Evolutionary conservation across 2,329 filamentous ascomycete genomes (phyloP).

Genomic region (Pseudogymnoascus sp.): DNA sequence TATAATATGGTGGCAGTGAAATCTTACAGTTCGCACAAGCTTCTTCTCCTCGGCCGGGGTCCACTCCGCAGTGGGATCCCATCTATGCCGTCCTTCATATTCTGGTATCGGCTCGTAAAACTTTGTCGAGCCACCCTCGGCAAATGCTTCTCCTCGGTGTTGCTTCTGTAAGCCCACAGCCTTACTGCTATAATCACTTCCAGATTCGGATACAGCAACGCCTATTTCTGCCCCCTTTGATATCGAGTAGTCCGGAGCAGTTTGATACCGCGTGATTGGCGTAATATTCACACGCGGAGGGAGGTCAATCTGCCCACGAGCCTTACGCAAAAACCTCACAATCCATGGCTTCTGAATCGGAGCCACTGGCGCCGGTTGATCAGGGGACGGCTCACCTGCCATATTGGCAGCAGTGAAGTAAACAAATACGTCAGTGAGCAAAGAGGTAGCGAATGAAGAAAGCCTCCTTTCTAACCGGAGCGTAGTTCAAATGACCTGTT

Average conservation of each 20-base stretch:
- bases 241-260: background rate
- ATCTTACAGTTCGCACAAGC: constrained; percentile 21
- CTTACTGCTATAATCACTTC: background rate
- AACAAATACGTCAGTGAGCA: background rate
- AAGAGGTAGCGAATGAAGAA: background rate
- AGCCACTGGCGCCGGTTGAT: too few species aligned
- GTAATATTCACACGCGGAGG: constrained; percentile 1
- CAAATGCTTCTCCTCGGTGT: background rate
- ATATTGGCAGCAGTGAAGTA: background rate
- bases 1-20: background rate
- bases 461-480: background rate
- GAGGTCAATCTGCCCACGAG: constrained; percentile 10
- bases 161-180: background rate
- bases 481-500: background rate
- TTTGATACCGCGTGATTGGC: background rate
- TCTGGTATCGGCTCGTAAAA: constrained; percentile 21
- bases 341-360: background rate
- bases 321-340: constrained; percentile 7
- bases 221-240: background rate
- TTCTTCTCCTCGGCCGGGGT: constrained; percentile 24
- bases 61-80: constrained; percentile 24
- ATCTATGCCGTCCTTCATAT: constrained; percentile 24
- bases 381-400: background rate
- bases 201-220: background rate
- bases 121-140: constrained; percentile 13